A percentile compares a stretch with the other conserved stretches of the same genome.
phyloP scores from a whole-genome alignment of 2,329 filamentous ascomycete species.

The Cladosporium cucumerinum region DNA sequence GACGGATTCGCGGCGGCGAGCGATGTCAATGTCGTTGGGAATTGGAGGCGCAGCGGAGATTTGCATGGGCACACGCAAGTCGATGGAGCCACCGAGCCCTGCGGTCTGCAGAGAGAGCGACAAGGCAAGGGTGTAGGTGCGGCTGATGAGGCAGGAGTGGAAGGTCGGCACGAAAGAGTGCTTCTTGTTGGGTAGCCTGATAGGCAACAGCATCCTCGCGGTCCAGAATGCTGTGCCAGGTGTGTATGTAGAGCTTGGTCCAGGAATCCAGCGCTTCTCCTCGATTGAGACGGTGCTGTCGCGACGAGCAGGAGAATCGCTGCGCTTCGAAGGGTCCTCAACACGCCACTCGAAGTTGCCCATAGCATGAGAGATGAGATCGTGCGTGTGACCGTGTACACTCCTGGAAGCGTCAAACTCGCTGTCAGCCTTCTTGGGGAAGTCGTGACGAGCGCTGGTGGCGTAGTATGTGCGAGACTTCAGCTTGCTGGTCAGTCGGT shows the following conservation, averaged over 20 bases:
- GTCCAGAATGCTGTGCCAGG: slow-evolving; percentile 54
- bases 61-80: slow-evolving; percentile 47
- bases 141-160: slow-evolving; percentile 64
- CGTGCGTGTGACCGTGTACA: slow-evolving; percentile 51
- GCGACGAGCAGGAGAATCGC: slow-evolving; percentile 32
- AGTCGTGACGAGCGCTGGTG: slow-evolving; percentile 47
- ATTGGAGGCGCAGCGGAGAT: slow-evolving; percentile 31
- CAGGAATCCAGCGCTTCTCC: slow-evolving; percentile 33
- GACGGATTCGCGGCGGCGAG: slow-evolving; percentile 12
- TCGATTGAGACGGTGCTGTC: slow-evolving; percentile 39
- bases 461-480: slow-evolving; percentile 58
- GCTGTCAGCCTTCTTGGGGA: slow-evolving; percentile 45
- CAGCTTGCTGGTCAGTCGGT: slow-evolving; percentile 52
- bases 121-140: slow-evolving; percentile 61
- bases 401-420: slow-evolving; percentile 49
- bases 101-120: slow-evolving; percentile 54
- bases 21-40: slow-evolving; percentile 9
- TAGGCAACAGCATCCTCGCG: slow-evolving; percentile 59
- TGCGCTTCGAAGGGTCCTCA: slow-evolving; percentile 31
- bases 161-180: slow-evolving; percentile 63
- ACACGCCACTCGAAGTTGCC: slow-evolving; percentile 55
- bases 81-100: slow-evolving; percentile 40
- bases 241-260: slow-evolving; percentile 41
- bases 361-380: slow-evolving; percentile 55
- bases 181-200: slow-evolving; percentile 58